A percentile compares a stretch with the other conserved stretches of the same genome.
phyloP scores from a whole-genome alignment of 768 basidiomycete species.

The Xerocomus potaroensis region DNA sequence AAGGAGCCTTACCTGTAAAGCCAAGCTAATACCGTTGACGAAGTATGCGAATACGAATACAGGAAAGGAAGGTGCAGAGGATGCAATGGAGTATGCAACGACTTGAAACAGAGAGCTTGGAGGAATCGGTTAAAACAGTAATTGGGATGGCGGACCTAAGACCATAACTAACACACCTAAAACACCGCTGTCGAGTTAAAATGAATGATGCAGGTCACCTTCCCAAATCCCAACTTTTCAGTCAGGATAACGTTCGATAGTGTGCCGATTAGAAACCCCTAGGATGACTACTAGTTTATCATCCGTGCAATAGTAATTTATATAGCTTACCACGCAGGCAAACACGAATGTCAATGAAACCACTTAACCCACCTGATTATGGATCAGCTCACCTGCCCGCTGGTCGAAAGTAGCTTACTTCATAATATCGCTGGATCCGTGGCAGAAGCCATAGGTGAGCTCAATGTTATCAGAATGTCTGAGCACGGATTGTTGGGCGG shows the following conservation, averaged over 20 bases:
- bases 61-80: slow-evolving; percentile 60
- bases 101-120: slow-evolving; percentile 50
- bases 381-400: neutral
- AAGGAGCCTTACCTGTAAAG: slow-evolving; percentile 36
- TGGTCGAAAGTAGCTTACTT: slow-evolving; percentile 26
- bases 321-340: slow-evolving; percentile 36
- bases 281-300: slow-evolving; percentile 4
- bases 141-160: slow-evolving; percentile 25
- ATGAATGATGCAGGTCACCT: slow-evolving; percentile 23
- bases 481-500: slow-evolving; percentile 2
- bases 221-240: slow-evolving; percentile 41
- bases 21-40: slow-evolving; percentile 48
- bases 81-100: slow-evolving; percentile 49
- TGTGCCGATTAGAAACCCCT: slow-evolving; percentile 45
- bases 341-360: slow-evolving; percentile 58
- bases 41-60: slow-evolving; percentile 48
- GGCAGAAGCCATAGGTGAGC: slow-evolving; percentile 45
- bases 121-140: neutral
- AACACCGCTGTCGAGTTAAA: neutral
- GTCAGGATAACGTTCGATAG: slow-evolving; percentile 44
- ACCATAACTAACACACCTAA: slow-evolving; percentile 32
- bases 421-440: slow-evolving; percentile 57
- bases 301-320: neutral
- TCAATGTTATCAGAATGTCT: slow-evolving; percentile 3
- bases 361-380: slow-evolving; percentile 41